Base-by-base conservation (phyloP, 73 alveolate genomes). In the Paramecium biaurelia region DNA sequence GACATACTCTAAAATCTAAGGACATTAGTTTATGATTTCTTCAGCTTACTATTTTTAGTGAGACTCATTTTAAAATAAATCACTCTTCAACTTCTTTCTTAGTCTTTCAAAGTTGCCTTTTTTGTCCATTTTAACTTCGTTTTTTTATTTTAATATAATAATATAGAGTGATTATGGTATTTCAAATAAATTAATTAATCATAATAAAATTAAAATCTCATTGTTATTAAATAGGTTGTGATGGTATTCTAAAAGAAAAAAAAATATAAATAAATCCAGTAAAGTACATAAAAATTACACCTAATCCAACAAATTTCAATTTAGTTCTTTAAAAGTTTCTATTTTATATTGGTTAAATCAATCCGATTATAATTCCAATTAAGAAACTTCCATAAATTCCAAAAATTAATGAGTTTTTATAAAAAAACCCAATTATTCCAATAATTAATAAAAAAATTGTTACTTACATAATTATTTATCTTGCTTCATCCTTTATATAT, bases 21-120 rank as follows among this genome's bases (percentile, higher is more conserved):
- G 87, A 74, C 67, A 74, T 74, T 74, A 37, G 57, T 74, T 41
- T 21, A 74, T 74, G 18, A 74, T 74, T 37, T 74, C 56, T 2
- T 74, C 59, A 12, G 58, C 41, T 15, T 37, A 12, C 37, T 37
- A 74, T 15, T 41, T 21, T 34, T 74, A 34, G 11, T 74, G 67
- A 37, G 35, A 15, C 24, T 74, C 67, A 37, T 34, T 37, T 18
- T 26, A 43, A 45, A 79, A 79, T 79, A 79, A 45, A 79, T 79
- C 90, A 23, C 74, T 79, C 34, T 47, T 20, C 26, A 79, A 45
- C 53, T 79, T 79, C 26, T 41, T 12, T 15, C 90, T 79, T 26
- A 79, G 32, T 14, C 76, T 79, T 24, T 79, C 76, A 79, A 79
- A 79, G 45, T 79, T 79, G 42, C 47, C 76, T 34, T 45, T 79